Percentiles rank a stretch among this genome's conserved stretches.
Conservation (phyloP, 2,329 filamentous ascomycete species). For the Phialophora expanda region DNA sequence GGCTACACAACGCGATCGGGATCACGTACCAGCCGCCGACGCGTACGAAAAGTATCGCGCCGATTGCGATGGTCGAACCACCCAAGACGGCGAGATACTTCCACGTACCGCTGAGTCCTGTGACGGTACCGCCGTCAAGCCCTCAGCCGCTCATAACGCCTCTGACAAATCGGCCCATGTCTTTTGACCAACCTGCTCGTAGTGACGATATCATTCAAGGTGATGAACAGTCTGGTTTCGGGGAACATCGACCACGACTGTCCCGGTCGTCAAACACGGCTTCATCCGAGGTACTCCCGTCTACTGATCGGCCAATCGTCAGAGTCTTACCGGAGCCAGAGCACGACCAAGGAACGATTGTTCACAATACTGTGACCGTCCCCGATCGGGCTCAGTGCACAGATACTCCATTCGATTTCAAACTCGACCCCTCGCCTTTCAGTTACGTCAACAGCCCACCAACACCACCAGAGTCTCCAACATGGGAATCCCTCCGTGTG, state of each 20-base stretch:
- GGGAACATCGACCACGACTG: slow-evolving; percentile 29
- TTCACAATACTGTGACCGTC: slow-evolving; percentile 23
- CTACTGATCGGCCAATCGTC: slow-evolving; percentile 20
- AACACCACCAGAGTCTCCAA: slow-evolving; percentile 35
- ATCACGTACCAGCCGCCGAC: slow-evolving; percentile 71
- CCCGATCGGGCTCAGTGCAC: slow-evolving; percentile 14
- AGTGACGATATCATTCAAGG: slow-evolving; percentile 2
- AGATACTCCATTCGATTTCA: slow-evolving; percentile 28
- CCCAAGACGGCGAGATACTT: slow-evolving; percentile 36
- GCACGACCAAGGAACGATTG: slow-evolving; percentile 15
- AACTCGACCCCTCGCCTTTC: slow-evolving; percentile 18
- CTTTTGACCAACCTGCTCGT: slow-evolving; percentile 23
- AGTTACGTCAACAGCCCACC: slow-evolving; percentile 25
- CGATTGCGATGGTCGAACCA: slow-evolving; percentile 36
- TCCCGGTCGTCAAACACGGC: slow-evolving; percentile 33
- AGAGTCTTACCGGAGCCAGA: slow-evolving; percentile 12
- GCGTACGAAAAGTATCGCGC: slow-evolving; percentile 32
- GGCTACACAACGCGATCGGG: slow-evolving; percentile 69
- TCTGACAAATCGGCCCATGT: slow-evolving; percentile 18
- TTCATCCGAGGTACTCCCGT: slow-evolving; percentile 29
- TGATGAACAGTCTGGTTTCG: slow-evolving; percentile 12
- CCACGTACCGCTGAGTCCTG: slow-evolving; percentile 36
- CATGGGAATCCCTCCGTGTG: neutral
- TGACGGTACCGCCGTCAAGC: slow-evolving; percentile 34
- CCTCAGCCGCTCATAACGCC: slow-evolving; percentile 28